A percentile compares a stretch with the other conserved stretches of the same genome.
These are phyloP conservation scores for Lactarius psammicola DNA, from an alignment of 768 basidiomycete species.

Conservation along the genomic window DNA sequence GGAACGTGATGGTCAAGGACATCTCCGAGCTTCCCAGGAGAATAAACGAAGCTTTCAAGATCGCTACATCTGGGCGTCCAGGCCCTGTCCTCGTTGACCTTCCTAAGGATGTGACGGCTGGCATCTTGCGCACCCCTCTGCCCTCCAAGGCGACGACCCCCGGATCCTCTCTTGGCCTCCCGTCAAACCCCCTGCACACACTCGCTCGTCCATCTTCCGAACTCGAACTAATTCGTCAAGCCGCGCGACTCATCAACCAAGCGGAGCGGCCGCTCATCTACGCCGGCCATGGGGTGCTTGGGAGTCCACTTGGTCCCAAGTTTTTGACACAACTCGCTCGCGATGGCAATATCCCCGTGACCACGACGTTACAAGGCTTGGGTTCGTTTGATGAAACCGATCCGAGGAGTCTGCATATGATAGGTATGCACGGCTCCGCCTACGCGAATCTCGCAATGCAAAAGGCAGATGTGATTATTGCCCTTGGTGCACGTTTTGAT, in stretches of 20 bases:
- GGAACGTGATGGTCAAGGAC: conserved; percentile 99
- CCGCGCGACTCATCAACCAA: conserved; percentile 88
- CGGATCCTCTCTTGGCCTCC: conserved; percentile 69
- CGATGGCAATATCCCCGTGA: conserved; percentile 93
- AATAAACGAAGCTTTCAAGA: conserved; percentile 99
- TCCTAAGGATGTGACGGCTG: conserved; percentile 98
- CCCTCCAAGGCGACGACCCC: conserved; percentile 86
- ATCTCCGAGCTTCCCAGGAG: conserved; percentile 90
- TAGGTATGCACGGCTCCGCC: conserved; percentile 97
- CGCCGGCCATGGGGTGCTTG: conserved; percentile 87
- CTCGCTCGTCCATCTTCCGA: conserved; percentile 48
- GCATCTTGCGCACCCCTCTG: conserved; percentile 80
- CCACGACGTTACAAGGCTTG: conserved; percentile 93
- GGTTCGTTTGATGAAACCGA: conserved; percentile 93
- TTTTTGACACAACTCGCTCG: conserved; percentile 76
- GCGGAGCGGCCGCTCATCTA: conserved; percentile 91
- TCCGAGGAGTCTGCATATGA: conserved; percentile 88
- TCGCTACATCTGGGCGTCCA: conserved; percentile 94
- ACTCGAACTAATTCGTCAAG: conserved; percentile 66
- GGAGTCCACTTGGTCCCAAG: conserved; percentile 75
- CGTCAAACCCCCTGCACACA: conserved; percentile 65
- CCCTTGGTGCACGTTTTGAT: conserved; percentile 94
- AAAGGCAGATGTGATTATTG: conserved; percentile 95
- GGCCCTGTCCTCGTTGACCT: conserved; percentile 98
- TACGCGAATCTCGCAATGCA: conserved; percentile 99